Base-by-base conservation (phyloP, 306 rosid species). In the Vicia villosa region DNA sequence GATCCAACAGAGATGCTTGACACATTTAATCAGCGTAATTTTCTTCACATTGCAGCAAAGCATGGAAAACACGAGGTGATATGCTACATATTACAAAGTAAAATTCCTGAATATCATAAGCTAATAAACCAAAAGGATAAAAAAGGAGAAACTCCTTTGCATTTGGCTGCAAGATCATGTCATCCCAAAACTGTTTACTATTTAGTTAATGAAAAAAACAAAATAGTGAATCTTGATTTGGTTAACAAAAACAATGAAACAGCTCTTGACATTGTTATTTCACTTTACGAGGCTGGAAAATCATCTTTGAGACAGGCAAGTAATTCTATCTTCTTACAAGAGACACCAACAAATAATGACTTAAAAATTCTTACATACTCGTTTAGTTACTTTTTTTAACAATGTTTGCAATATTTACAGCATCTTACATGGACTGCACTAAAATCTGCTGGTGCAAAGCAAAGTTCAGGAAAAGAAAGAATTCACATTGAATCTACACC, bases 91-190 rank as follows among this genome's bases (percentile, higher is more conserved):
- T 70, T 79, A 24, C 10, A 55, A 24, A 55, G 61, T 1, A 4
- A 59, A 26, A 24, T 3, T 12, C 16, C 10, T 21, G 2, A 38
- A 16, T 52, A 26, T 34, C 1, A 12, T 5, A 8, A 15, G 22
- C 13, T 69, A 72, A 56, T 76, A 56, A 79, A 83, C 47, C 74
- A 64, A 21, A 73, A 51, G 46, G 79, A 83, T 22, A 12, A 0
- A 0, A 0, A 22, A 0, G 77, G 82, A 61, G 15, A 83, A 2
- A 75, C 79, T 3, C 83, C 86, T 11, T 75, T 79, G 59, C 84
- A 76, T 69, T 26, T 76, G 72, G 82, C 82, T 24, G 37, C 77
- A 17, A 17, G 2, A 6, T 1, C 3, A 1, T 62, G 72, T 40
- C 51, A 54, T 52, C 72, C 76, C n/a, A 73, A 10, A 32, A 43